Percentiles rank a stretch among this genome's conserved stretches.
phyloP scores from a whole-genome alignment of 495 filamentous ascomycete genomes.

The Bombardia bombarda region DNA sequence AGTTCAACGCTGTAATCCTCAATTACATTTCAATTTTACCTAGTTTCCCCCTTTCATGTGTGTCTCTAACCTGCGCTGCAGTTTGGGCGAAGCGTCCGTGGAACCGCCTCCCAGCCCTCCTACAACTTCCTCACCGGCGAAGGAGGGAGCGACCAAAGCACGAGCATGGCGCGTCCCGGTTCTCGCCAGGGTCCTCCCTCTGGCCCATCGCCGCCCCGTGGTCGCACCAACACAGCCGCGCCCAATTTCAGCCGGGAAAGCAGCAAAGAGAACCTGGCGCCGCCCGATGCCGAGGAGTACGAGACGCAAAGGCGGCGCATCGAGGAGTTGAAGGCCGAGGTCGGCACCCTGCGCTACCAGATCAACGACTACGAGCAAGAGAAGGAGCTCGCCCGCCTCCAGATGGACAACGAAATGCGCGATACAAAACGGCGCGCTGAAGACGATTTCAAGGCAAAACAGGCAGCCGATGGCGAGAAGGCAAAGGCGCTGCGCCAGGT shows the following conservation, averaged over 20 bases:
- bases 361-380: constrained; percentile 72
- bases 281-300: constrained; percentile 41
- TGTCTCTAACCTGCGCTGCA: neutral
- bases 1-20: too few species aligned
- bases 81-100: constrained; percentile 15
- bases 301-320: constrained; percentile 39
- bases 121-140: constrained; percentile 55
- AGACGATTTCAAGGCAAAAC: constrained; percentile 74
- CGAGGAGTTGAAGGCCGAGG: constrained; percentile 48
- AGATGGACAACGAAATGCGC: constrained; percentile 75
- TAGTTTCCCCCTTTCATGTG: too few species aligned
- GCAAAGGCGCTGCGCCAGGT: constrained; percentile 61
- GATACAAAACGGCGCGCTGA: constrained; percentile 68
- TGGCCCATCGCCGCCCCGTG: constrained; percentile 26
- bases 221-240: constrained; percentile 17
- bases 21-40: too few species aligned
- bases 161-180: constrained; percentile 22
- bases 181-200: constrained; percentile 26
- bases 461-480: constrained; percentile 64
- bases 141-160: constrained; percentile 19
- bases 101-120: constrained; percentile 39
- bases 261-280: constrained; percentile 42
- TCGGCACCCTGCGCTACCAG: constrained; percentile 45
- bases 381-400: constrained; percentile 64
- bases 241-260: constrained; percentile 28